These are phyloP conservation scores for Serendipita sp. DNA, from an alignment of 768 basidiomycete genomes.

Conservation along the genomic window DNA sequence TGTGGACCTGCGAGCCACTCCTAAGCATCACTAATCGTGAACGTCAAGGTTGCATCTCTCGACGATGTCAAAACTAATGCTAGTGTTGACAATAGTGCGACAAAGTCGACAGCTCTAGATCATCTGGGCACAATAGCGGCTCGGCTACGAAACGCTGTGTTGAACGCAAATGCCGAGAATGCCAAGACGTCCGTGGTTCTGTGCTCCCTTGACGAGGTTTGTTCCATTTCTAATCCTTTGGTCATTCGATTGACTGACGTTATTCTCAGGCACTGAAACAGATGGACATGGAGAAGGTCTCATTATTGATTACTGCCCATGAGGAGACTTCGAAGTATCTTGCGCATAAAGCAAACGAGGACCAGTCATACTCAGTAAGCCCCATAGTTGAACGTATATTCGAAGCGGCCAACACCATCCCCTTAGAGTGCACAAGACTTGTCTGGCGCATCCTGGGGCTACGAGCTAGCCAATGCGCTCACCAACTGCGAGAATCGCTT, in stretches of 20 bases:
- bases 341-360: conserved; percentile 53
- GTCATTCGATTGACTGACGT: not conserved
- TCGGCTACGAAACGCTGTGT: conserved; percentile 44
- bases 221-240: not conserved
- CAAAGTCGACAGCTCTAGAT: conserved; percentile 80
- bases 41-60: conserved; percentile 53
- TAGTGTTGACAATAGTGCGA: conserved; percentile 60
- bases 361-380: conserved; percentile 67
- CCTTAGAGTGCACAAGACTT: conserved; percentile 70
- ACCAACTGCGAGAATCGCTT: conserved; percentile 40
- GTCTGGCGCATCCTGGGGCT: conserved; percentile 61
- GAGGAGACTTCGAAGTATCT: conserved; percentile 52
- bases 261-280: not conserved
- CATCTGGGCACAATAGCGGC: conserved; percentile 90
- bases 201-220: conserved; percentile 59
- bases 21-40: not conserved
- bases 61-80: conserved; percentile 62
- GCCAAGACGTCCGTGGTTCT: conserved; percentile 22
- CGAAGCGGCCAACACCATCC: not conserved
- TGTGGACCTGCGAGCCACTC: not conserved
- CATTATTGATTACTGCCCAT: conserved; percentile 45
- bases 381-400: not conserved
- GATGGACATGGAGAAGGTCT: conserved; percentile 35
- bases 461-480: conserved; percentile 62
- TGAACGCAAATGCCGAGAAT: conserved; percentile 23